Conservation (phyloP, 2,329 filamentous ascomycete species). For the Venturia carpophila region DNA sequence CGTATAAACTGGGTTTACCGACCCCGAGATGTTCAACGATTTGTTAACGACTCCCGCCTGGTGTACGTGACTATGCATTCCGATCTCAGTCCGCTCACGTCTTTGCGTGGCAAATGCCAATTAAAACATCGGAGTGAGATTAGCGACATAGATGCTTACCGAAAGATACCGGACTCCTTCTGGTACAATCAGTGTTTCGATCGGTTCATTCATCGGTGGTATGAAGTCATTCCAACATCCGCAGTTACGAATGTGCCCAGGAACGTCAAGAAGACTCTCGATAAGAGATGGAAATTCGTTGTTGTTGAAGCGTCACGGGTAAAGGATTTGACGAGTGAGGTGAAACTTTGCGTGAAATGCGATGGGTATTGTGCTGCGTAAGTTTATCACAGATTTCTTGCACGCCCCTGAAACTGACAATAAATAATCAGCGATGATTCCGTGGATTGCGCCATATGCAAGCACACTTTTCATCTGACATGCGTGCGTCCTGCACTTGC, state of each 20-base stretch:
- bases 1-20: constrained; percentile 98
- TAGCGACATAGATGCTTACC: constrained; percentile 70
- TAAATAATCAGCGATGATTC: constrained; percentile 66
- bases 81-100: constrained; percentile 85
- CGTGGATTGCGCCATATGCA: constrained; percentile 92
- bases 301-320: constrained; percentile 87
- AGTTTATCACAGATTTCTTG: constrained; percentile 29
- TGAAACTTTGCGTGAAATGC: constrained; percentile 94
- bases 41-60: constrained; percentile 80
- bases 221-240: constrained; percentile 88
- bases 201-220: constrained; percentile 95
- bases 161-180: constrained; percentile 77
- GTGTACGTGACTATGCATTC: constrained; percentile 98
- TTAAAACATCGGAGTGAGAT: constrained; percentile 88
- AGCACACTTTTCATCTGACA: constrained; percentile 96
- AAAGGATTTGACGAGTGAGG: constrained; percentile 91
- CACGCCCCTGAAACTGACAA: not conserved
- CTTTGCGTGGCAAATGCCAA: constrained; percentile 85
- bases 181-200: constrained; percentile 98
- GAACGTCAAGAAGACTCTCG: constrained; percentile 88
- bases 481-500: constrained; percentile 86
- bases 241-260: constrained; percentile 94
- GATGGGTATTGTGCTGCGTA: constrained; percentile 84
- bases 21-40: constrained; percentile 89
- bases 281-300: constrained; percentile 95